Percentiles rank a stretch among this genome's conserved stretches.
These are phyloP conservation scores for Metarhizium rileyi DNA, from an alignment of 2,329 filamentous ascomycete genomes.

Conservation along the genomic window DNA sequence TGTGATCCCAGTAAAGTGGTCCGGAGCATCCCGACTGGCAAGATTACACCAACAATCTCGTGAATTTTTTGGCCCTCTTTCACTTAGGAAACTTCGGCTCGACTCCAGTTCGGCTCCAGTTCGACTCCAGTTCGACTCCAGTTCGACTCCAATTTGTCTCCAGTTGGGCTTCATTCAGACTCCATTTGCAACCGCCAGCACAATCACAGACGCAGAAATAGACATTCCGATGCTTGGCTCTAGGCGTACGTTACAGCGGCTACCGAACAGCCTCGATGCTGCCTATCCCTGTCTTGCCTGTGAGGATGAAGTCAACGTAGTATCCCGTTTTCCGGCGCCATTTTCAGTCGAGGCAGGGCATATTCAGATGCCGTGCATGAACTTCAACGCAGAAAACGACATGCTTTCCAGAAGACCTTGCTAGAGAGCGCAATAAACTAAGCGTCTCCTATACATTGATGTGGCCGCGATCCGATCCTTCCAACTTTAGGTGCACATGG, in stretches of 20 bases:
- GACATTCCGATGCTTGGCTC: neutral
- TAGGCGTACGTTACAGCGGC: neutral
- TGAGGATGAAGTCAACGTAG: neutral
- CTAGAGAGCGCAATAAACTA: neutral
- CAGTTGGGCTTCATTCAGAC: no score
- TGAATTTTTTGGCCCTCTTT: no score
- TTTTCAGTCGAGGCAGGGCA: constrained; percentile 5
- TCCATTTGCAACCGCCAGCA: no score
- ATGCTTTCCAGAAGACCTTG: neutral
- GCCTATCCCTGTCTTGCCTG: neutral
- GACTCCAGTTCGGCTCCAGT: neutral
- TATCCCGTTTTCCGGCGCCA: constrained; percentile 5
- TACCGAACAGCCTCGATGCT: neutral
- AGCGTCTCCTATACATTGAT: neutral
- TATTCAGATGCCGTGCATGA: neutral
- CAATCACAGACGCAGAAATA: neutral
- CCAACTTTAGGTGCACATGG: neutral
- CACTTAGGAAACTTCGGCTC: neutral
- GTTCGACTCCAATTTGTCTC: neutral
- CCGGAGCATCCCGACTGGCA: neutral
- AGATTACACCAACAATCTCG: neutral
- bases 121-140: neutral
- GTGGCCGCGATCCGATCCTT: neutral
- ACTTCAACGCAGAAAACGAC: neutral
- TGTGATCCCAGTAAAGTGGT: neutral